A percentile compares a stretch with the other conserved stretches of the same genome.
Conservation (phyloP, 768 basidiomycete genomes). For the Chalciporus piperatus region DNA sequence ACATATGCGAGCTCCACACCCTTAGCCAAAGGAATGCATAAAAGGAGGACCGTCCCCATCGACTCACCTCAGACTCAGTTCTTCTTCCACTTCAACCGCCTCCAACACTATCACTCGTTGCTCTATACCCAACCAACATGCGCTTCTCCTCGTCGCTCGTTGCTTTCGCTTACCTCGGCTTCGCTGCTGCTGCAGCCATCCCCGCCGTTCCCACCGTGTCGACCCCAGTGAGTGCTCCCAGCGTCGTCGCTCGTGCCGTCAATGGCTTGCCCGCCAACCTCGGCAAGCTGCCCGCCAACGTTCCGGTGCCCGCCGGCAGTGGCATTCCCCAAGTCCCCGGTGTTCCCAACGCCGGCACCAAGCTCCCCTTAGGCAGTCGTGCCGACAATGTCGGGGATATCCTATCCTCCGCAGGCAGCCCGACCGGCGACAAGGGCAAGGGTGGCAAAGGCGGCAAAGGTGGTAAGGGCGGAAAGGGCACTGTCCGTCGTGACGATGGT, state of each 20-base stretch:
- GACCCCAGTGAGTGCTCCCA: not conserved
- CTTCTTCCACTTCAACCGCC: not conserved
- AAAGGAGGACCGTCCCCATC: not conserved
- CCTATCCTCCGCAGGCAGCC: too few relatives aligned
- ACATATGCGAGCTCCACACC: not conserved
- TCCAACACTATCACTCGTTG: not conserved
- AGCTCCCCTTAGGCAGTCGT: too few relatives aligned
- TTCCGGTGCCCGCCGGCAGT: not conserved
- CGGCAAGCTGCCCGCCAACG: too few relatives aligned
- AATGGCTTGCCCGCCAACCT: not conserved
- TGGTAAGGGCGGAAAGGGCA: not conserved
- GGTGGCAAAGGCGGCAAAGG: too few relatives aligned
- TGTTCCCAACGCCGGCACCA: too few relatives aligned
- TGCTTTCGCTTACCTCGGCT: constrained; percentile 4
- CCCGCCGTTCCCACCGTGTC: not conserved
- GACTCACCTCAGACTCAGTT: not conserved
- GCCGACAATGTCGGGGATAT: not conserved
- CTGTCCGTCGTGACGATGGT: not conserved
- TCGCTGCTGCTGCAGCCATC: not conserved
- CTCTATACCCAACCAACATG: constrained; percentile 1
- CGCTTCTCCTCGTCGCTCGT: constrained; percentile 4
- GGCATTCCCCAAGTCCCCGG: not conserved
- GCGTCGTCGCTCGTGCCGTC: not conserved
- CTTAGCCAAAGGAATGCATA: not conserved
- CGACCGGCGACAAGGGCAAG: too few relatives aligned